Conservation (phyloP, 352 stramenopile genomes). For the Globisporangium nodosum region DNA sequence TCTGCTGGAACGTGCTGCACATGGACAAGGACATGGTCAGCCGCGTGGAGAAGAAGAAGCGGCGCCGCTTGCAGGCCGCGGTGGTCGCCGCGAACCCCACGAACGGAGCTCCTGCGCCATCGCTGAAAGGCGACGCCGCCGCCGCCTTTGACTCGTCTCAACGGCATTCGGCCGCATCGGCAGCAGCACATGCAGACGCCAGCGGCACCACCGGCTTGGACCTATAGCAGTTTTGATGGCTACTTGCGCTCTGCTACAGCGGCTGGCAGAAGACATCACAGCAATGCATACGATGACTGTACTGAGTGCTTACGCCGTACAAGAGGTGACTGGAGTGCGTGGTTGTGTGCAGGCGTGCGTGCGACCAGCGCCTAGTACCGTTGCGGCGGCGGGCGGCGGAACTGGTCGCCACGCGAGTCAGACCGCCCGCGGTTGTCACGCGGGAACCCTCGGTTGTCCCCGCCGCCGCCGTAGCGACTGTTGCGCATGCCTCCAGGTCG, state of each 20-base stretch:
- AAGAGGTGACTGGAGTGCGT: neutral
- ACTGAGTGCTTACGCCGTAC: neutral
- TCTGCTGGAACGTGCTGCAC: slow-evolving; percentile 78
- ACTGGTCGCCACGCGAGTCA: slow-evolving; percentile 11
- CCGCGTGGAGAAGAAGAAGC: slow-evolving; percentile 67
- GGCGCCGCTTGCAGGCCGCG: slow-evolving; percentile 33
- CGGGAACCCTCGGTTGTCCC: slow-evolving; percentile 12
- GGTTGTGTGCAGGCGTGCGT: neutral
- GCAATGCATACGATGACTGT: neutral
- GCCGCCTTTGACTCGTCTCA: neutral
- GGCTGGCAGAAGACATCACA: neutral
- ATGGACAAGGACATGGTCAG: slow-evolving; percentile 74
- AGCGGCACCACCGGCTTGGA: neutral
- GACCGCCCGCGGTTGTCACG: neutral
- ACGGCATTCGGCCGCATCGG: neutral
- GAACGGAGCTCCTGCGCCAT: neutral
- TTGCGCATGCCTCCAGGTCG: slow-evolving; percentile 13
- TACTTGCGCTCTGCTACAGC: too few relatives aligned
- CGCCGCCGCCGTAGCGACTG: slow-evolving; percentile 1
- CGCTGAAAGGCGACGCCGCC: neutral
- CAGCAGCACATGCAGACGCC: neutral
- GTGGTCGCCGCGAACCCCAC: neutral
- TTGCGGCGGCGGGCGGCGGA: slow-evolving; percentile 13
- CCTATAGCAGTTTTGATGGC: neutral
- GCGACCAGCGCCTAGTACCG: slow-evolving; percentile 15